phyloP scores from a whole-genome alignment of 495 filamentous ascomycete genomes.

The Xylona heveae region DNA sequence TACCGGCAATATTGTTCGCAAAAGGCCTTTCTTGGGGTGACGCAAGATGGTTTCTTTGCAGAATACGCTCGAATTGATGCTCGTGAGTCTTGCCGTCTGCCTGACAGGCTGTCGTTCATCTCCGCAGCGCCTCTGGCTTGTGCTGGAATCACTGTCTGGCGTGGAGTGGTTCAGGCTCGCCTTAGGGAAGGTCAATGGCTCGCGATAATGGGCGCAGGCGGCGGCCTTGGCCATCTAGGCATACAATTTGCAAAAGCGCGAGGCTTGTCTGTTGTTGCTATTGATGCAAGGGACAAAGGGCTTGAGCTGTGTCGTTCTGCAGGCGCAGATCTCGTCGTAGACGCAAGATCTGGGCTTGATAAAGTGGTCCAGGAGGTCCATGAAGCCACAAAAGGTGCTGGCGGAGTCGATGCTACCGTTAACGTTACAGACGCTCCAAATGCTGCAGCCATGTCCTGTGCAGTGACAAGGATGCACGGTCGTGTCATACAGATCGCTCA shows the following conservation, averaged over 20 bases:
- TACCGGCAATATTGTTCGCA: conserved; percentile 24
- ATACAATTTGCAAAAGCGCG: conserved; percentile 30
- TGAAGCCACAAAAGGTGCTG: conserved; percentile 22
- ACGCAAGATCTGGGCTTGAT: conserved; percentile 25
- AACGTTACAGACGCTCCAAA: conserved; percentile 21
- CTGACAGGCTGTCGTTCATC: conserved; percentile 23
- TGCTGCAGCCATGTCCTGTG: conserved; percentile 25
- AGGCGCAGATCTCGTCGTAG: conserved; percentile 28
- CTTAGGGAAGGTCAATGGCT: conserved; percentile 26
- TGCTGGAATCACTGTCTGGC: conserved; percentile 31
- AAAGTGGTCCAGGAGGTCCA: conserved; percentile 22
- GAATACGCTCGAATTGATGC: conserved; percentile 30
- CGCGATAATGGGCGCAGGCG: conserved; percentile 31
- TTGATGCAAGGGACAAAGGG: conserved; percentile 34
- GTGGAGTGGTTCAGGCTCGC: conserved; percentile 22
- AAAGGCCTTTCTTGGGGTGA: conserved; percentile 20
- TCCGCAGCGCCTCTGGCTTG: conserved; percentile 34
- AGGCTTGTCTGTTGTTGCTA: conserved; percentile 27
- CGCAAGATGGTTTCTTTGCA: conserved; percentile 26
- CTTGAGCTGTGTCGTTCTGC: conserved; percentile 19
- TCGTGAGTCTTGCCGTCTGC: conserved; percentile 20
- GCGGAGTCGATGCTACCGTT: conserved; percentile 24
- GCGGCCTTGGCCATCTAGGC: conserved; percentile 33
- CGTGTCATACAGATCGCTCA: conserved; percentile 32
- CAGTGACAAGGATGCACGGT: conserved; percentile 32